Base-by-base conservation (phyloP, 1,139 yeast species). In the Kluyveromyces sp. region DNA sequence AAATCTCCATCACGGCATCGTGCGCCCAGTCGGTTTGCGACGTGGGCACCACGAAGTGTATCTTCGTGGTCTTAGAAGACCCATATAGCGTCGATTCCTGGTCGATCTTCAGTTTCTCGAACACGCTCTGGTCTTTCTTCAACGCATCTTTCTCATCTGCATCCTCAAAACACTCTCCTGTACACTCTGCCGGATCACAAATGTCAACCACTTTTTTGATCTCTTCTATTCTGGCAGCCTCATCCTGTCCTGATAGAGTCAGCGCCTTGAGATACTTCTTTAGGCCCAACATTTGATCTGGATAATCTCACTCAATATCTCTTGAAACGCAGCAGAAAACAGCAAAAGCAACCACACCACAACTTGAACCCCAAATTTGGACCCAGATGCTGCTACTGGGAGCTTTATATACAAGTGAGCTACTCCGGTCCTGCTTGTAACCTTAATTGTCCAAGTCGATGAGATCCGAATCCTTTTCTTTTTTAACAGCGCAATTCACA, bases 21-120 rank as follows among this genome's bases (percentile, higher is more conserved):
- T 78, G 94, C 4, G 66, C 68, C 97, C 98, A 92, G 64, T 92
- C 95, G 1, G 76, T 61, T 53, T 80, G 79, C 12, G 94, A 94
- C 0, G 96, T 87, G 2, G 95, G 81, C 0, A 89, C 80, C 16
- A 88, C 64, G 28, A 87, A 67, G 53, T 89, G 96, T 18, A 83
- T 58, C 4, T 79, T 82, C 46, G 78, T 79, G 2, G 83, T 79
- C 51, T 74, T 74, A 1, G 94, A 79, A 3, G 88, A 71, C 45
- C 83, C 79, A 77, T 84, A 87, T 31, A 92, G 69, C 4, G 78
- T 73, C 26, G 67, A 64, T 7, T 67, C 75, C 8, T 65, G 64
- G 7, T 79, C 80, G 30, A 82, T 65, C 48, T 73, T 73, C 48
- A 86, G 43, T 47, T 52, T 57, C 13, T 48, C 46, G 32, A 54